Evolutionary conservation across 768 basidiomycete genomes (phyloP), one percentile per base, ranked within the genome.

Genomic region (Boletus rubropictus): DNA sequence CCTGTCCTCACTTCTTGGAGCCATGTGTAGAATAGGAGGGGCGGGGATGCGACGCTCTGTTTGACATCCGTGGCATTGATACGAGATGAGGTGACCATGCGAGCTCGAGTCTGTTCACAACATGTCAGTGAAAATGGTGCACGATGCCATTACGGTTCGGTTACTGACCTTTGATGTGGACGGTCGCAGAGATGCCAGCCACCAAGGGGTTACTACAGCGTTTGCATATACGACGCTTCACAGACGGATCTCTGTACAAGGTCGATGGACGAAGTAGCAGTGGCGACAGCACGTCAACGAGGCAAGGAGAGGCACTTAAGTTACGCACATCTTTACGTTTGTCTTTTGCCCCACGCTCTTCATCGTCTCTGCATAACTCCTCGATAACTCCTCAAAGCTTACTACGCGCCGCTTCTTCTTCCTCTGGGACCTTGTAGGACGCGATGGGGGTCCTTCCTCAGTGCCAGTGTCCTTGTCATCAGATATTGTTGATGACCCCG

Each of bases 181-280:
- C 75, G 1, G 71, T 72, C 0, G 79, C 77, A 1, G 85, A 82
- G 1, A 76, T 52, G 11, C 90, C 90, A 0, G 88, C 83, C 1
- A 90, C 55, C 4, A 92, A 70, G 7, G 83, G 72, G 0, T 71
- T 61, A 46, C 77, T 72, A 58, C 90, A 94, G 2, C 72, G 71
- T 60, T 77, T 80, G 67, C 90, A 94, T 7, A 91, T 56, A 2
- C 82, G 79, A 10, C 90, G 82, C 62, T 93, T 94, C n/a, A 93
- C 74, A 1, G 77, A 69, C 0, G 90, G 89, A 61, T 93, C 90
- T 56, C 90, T 91, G 53, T 36, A 2, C 25, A 18, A 27, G 7
- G 40, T n/a, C 5, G 18, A n/a, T 35, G 14, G 18, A 29, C 29
- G 20, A 10, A 20, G 14, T 2, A 17, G 6, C 17, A 14, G n/a